A percentile compares a stretch with the other conserved stretches of the same genome.
phyloP scores from a whole-genome alignment of 805 yeast species.

The Ogataea nonfermentans region DNA sequence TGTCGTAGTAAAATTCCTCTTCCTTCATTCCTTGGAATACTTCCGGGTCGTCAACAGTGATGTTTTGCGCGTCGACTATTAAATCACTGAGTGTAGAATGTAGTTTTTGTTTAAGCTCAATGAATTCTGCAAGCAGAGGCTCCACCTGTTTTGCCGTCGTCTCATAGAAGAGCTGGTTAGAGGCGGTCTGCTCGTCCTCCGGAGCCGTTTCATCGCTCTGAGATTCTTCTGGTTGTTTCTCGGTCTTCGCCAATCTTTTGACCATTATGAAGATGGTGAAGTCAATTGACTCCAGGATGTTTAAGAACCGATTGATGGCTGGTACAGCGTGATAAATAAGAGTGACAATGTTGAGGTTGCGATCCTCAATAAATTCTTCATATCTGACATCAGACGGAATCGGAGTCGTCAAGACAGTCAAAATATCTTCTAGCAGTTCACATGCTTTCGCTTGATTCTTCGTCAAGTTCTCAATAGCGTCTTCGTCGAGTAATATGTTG shows the following conservation, averaged over 20 bases:
- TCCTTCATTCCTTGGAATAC: slow-evolving; percentile 63
- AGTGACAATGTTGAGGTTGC: slow-evolving; percentile 54
- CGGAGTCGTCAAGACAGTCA: slow-evolving; percentile 41
- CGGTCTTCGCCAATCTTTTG: slow-evolving; percentile 24
- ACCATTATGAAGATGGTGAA: slow-evolving; percentile 48
- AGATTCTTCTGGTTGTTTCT: slow-evolving; percentile 20
- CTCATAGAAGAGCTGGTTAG: slow-evolving; percentile 32
- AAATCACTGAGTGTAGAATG: slow-evolving; percentile 60
- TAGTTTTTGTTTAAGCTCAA: slow-evolving; percentile 67
- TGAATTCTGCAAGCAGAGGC: slow-evolving; percentile 64
- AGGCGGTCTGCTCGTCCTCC: slow-evolving; percentile 19
- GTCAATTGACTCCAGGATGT: slow-evolving; percentile 59
- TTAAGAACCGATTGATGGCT: slow-evolving; percentile 46
- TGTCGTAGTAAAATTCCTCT: slow-evolving; percentile 45
- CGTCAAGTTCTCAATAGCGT: slow-evolving; percentile 41
- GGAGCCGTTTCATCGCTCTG: slow-evolving; percentile 27
- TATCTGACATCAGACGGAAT: slow-evolving; percentile 26
- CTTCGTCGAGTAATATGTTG: slow-evolving; percentile 50
- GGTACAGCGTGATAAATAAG: slow-evolving; percentile 53
- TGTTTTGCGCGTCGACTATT: slow-evolving; percentile 64
- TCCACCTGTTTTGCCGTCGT: slow-evolving; percentile 34
- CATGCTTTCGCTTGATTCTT: slow-evolving; percentile 38
- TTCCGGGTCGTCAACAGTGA: slow-evolving; percentile 74
- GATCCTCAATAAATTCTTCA: slow-evolving; percentile 30
- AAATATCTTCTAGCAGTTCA: slow-evolving; percentile 40